Base-by-base conservation (phyloP, 2,329 filamentous ascomycete species). In the Cordyceps cateniannulata region DNA sequence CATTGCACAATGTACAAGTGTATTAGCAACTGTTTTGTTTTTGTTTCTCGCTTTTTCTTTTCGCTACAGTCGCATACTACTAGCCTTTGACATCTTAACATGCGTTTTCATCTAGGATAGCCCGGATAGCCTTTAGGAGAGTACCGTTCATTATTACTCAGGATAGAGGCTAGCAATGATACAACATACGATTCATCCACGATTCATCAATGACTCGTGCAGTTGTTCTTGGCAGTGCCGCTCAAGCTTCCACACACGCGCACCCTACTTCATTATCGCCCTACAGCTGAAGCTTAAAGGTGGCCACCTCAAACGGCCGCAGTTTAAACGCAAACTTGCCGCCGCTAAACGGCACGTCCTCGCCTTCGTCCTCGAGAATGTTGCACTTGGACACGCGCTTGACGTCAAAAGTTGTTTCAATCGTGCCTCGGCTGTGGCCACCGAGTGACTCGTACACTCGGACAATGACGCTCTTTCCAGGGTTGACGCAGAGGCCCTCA, bases 401-500 rank as follows among this genome's bases (percentile, higher is more conserved):
- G 29, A 97, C 85, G 27, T 85, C 78, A 72, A 93, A 83, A 9
- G 76, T 81, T 53, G 88, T 88, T 49, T 80, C 76, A 68, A 97
- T 85, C 1, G 79, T 84, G 2, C 89, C 93, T 64, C 86, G 85
- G 63, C 85, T 86, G 68, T 85, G 88, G 0, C 95, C 95, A 50
- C 95, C 95, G 47, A 98, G 77, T 63, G 88, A 88, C 72, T 99
- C 95, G 70, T 96, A 99, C 22, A 97, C 80, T 1, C 95, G 83
- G 62, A 97, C 66, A 62, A 99, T 87, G 51, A 98, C 82, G 71
- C 90, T 96, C 72, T 84, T 84, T 0, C 91, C 92, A 66, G 85
- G 83, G 61, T 89, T 85, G 65, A 79, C 79, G 3, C 84, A 82
- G 35, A 93, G 75, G 40, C 83, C 82, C 24, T 84, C 83, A 3